A percentile compares a stretch with the other conserved stretches of the same genome.
Evolutionary conservation across 179 eudicot genomes (phyloP).

Genomic region (Dionaea muscipula): DNA sequence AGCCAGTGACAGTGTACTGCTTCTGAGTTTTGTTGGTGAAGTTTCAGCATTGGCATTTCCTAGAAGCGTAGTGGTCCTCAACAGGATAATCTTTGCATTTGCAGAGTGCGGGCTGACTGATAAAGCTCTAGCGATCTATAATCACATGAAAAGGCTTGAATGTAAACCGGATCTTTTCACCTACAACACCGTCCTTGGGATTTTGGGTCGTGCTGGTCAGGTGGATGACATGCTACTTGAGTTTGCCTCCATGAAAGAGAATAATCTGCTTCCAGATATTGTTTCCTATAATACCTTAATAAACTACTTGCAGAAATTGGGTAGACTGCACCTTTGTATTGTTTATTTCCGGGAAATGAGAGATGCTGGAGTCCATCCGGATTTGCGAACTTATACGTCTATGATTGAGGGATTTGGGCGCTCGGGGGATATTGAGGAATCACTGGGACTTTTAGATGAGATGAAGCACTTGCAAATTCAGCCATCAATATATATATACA

Average conservation of each 20-base stretch:
- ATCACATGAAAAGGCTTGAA: conserved; percentile 34
- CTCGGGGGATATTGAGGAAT: conserved; percentile 53
- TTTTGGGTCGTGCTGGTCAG: conserved; percentile 53
- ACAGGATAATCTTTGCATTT: conserved; percentile 55
- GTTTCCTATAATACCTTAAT: conserved; percentile 61
- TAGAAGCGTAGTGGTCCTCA: conserved; percentile 35
- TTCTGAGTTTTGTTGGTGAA: conserved; percentile 37
- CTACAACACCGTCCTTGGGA: conserved; percentile 49
- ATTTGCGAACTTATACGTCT: conserved; percentile 61
- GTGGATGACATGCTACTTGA: conserved; percentile 56
- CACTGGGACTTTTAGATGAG: conserved; percentile 48
- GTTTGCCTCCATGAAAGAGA: conserved; percentile 53
- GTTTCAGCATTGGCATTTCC: conserved; percentile 38
- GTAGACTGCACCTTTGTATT: conserved; percentile 45
- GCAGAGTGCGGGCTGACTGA: conserved; percentile 51
- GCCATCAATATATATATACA: conserved; percentile 64
- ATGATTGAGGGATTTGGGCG: conserved; percentile 73
- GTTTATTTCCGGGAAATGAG: conserved; percentile 41
- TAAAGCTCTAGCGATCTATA: conserved; percentile 42
- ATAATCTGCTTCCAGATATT: conserved; percentile 47
- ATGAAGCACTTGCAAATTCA: conserved; percentile 43
- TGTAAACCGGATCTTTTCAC: conserved; percentile 65
- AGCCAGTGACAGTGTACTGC: conserved; percentile 19
- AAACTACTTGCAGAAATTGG: conserved; percentile 48
- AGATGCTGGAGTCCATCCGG: conserved; percentile 44